Conservation (phyloP, 176 grass and related monocot genomes). For the Carex pumila region DNA sequence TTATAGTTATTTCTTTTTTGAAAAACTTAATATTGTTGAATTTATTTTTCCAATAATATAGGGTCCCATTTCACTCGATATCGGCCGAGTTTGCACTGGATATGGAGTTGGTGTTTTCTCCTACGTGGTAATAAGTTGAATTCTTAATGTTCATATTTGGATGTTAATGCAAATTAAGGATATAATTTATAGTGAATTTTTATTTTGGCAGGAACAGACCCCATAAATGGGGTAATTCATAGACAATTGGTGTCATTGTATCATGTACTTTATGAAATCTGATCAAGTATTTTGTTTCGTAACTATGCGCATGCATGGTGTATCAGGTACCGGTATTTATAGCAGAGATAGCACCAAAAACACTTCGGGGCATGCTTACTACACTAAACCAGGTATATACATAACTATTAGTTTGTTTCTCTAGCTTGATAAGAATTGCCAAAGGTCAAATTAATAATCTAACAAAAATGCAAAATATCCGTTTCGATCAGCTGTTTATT, state of each 20-base stretch:
- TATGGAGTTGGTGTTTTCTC: slow-evolving; percentile 51
- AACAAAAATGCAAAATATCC: not conserved
- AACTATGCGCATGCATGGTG: not conserved
- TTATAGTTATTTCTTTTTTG: not conserved
- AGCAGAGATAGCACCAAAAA: slow-evolving; percentile 61
- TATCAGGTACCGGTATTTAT: slow-evolving; percentile 62
- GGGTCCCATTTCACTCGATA: slow-evolving; percentile 32
- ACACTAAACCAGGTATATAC: slow-evolving; percentile 45
- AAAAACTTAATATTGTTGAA: not conserved
- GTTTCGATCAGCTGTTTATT: slow-evolving; percentile 30
- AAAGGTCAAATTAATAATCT: not conserved
- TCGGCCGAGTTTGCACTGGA: slow-evolving; percentile 42
- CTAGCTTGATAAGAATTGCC: not conserved
- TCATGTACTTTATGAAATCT: not conserved
- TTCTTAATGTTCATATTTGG: not conserved
- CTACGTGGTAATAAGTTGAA: slow-evolving; percentile 45
- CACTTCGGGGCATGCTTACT: slow-evolving; percentile 44
- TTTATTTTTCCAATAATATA: slow-evolving; percentile 10
- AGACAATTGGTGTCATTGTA: not conserved
- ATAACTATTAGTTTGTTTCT: not conserved
- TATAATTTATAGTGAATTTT: not conserved
- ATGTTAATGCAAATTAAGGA: not conserved
- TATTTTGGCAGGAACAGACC: not conserved
- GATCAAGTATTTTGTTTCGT: not conserved
- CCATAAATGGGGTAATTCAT: not conserved